Evolutionary conservation across 2,329 filamentous ascomycete species (phyloP).

Genomic region (Penicillium sp.): DNA sequence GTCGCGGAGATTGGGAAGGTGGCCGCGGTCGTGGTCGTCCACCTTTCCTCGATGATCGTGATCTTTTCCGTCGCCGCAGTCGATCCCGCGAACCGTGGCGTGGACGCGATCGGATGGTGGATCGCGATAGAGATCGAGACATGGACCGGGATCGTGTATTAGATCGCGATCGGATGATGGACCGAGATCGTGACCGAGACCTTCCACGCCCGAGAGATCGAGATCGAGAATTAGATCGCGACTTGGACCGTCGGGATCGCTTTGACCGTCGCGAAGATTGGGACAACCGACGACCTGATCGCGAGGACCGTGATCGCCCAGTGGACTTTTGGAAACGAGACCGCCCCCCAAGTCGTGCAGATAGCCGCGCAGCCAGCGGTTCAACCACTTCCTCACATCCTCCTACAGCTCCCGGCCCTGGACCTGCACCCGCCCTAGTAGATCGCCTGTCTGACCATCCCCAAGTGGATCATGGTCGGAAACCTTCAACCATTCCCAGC

Average conservation of each 20-base stretch:
- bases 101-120: conserved; percentile 37
- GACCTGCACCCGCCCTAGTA: conserved; percentile 15
- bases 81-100: conserved; percentile 47
- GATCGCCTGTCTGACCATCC: conserved; percentile 31
- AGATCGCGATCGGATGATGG: conserved; percentile 31
- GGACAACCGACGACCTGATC: conserved; percentile 28
- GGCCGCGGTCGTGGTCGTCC: conserved; percentile 46
- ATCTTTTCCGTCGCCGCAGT: conserved; percentile 45
- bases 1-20: conserved; percentile 46
- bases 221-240: conserved; percentile 34
- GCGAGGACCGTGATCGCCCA: conserved; percentile 34
- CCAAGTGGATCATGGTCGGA: conserved; percentile 27
- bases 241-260: conserved; percentile 37
- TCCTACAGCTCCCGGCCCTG: conserved; percentile 10
- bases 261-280: conserved; percentile 35
- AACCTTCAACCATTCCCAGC: conserved; percentile 18
- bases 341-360: conserved; percentile 35
- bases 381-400: conserved; percentile 23
- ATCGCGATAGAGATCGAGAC: conserved; percentile 40
- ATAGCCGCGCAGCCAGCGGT: conserved; percentile 30
- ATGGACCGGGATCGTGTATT: conserved; percentile 26
- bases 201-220: conserved; percentile 31
- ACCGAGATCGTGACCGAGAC: conserved; percentile 34
- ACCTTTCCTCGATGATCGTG: conserved; percentile 43
- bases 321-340: conserved; percentile 43